Percentiles rank a stretch among this genome's conserved stretches.
These are phyloP conservation scores for Bombardia bombarda DNA, from an alignment of 495 filamentous ascomycete genomes.

Conservation along the genomic window DNA sequence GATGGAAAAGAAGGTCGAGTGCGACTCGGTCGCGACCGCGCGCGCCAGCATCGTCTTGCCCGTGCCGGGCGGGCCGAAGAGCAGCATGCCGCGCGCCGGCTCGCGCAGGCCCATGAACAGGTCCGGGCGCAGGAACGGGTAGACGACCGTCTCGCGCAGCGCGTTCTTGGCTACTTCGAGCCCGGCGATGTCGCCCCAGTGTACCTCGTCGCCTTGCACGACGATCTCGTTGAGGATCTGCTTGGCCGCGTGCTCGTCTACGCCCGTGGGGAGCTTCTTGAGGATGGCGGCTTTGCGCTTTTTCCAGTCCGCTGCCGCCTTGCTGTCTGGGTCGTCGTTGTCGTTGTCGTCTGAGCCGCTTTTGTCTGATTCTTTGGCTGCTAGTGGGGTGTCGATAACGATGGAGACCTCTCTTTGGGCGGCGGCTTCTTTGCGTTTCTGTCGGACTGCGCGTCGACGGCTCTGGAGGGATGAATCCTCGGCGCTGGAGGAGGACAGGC, in stretches of 20 bases:
- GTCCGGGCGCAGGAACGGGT: constrained; percentile 93
- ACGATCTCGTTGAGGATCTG: constrained; percentile 97
- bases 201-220: constrained; percentile 86
- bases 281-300: constrained; percentile 47
- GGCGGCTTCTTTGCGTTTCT: too few relatives aligned
- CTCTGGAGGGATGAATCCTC: constrained; percentile 13
- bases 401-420: too few relatives aligned
- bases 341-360: not conserved
- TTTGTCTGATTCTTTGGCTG: too few relatives aligned
- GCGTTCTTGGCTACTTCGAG: constrained; percentile 86
- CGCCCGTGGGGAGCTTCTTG: constrained; percentile 67
- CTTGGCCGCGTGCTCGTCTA: constrained; percentile 74
- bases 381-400: too few relatives aligned
- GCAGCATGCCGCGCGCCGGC: constrained; percentile 87
- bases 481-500: constrained; percentile 9
- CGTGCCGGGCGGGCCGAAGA: constrained; percentile 94
- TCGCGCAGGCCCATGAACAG: constrained; percentile 93
- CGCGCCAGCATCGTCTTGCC: constrained; percentile 98
- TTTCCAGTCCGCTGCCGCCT: constrained; percentile 41
- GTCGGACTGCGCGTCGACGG: constrained; percentile 2
- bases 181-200: constrained; percentile 91
- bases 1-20: constrained; percentile 96
- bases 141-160: constrained; percentile 93
- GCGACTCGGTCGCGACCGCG: constrained; percentile 90
- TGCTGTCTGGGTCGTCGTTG: constrained; percentile 11